phyloP scores from a whole-genome alignment of 495 filamentous ascomycete genomes.

The Parachaetomium inaequale region DNA sequence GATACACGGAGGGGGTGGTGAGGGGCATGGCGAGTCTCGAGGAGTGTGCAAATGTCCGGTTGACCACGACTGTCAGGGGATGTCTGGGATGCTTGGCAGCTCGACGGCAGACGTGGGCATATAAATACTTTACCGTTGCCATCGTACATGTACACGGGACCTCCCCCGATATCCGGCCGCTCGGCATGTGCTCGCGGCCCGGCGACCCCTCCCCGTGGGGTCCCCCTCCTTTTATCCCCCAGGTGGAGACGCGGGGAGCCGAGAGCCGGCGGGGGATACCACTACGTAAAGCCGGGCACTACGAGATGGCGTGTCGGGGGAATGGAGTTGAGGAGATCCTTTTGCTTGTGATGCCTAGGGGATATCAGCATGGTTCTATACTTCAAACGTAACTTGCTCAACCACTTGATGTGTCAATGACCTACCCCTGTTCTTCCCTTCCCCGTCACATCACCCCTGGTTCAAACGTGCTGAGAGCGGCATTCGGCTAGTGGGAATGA shows the following conservation, averaged over 20 bases:
- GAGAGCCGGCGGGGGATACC: conserved; percentile 7
- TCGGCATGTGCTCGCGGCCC: conserved; percentile 4
- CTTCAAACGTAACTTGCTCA: too few species aligned
- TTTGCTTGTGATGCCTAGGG: too few species aligned
- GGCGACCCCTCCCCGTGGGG: conserved; percentile 1
- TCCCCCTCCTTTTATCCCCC: conserved; percentile 10
- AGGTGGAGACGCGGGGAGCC: background rate
- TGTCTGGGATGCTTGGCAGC: background rate
- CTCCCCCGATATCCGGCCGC: conserved; percentile 2
- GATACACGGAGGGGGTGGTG: conserved; percentile 51
- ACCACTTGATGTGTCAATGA: too few species aligned
- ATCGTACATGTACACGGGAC: background rate
- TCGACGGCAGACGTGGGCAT: background rate
- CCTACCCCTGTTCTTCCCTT: too few species aligned
- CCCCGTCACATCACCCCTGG: too few species aligned
- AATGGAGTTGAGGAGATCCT: too few species aligned
- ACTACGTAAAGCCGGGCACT: too few species aligned
- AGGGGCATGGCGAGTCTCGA: conserved; percentile 38
- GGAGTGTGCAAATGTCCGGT: background rate
- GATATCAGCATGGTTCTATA: too few species aligned
- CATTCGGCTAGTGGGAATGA: too few species aligned
- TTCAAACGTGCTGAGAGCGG: too few species aligned
- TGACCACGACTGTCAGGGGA: background rate
- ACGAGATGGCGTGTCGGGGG: too few species aligned
- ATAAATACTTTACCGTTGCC: background rate